These are phyloP conservation scores for Cubamyces lactineus DNA, from an alignment of 768 basidiomycete species.

Conservation along the genomic window DNA sequence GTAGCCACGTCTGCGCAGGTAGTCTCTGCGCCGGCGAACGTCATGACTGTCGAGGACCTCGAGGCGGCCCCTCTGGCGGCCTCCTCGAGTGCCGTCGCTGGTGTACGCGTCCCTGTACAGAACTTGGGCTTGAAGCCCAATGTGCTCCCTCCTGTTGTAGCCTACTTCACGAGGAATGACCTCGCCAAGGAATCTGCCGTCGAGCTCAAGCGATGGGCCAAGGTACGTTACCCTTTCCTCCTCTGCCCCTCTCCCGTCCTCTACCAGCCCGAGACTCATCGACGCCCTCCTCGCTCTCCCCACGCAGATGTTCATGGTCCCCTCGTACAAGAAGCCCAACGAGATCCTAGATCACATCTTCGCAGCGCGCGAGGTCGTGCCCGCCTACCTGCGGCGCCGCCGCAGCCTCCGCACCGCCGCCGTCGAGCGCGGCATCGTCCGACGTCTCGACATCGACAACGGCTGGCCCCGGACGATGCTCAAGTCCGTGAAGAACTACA, in stretches of 20 bases:
- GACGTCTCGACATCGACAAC: neutral
- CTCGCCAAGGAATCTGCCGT: neutral
- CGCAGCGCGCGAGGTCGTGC: neutral
- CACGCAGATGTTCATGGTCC: constrained; percentile 6
- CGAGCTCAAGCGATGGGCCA: neutral
- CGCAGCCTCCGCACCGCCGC: constrained; percentile 8
- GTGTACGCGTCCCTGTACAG: neutral
- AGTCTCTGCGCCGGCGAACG: too few species aligned
- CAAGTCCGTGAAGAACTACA: neutral
- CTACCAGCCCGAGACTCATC: neutral
- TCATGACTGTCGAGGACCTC: neutral
- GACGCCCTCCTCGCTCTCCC: neutral
- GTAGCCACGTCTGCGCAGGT: too few species aligned
- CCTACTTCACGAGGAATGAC: neutral
- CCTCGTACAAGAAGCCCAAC: neutral
- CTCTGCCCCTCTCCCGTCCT: neutral
- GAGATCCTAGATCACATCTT: constrained; percentile 9
- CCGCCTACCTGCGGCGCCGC: neutral
- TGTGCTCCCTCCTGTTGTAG: neutral
- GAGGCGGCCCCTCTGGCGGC: neutral
- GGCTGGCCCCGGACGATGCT: neutral
- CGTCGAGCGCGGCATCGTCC: neutral
- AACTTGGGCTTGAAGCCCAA: neutral
- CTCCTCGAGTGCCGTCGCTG: neutral
- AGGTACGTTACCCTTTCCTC: neutral